Evolutionary conservation across 73 alveolate species (phyloP).

Genomic region (Symbiodinium natans): DNA sequence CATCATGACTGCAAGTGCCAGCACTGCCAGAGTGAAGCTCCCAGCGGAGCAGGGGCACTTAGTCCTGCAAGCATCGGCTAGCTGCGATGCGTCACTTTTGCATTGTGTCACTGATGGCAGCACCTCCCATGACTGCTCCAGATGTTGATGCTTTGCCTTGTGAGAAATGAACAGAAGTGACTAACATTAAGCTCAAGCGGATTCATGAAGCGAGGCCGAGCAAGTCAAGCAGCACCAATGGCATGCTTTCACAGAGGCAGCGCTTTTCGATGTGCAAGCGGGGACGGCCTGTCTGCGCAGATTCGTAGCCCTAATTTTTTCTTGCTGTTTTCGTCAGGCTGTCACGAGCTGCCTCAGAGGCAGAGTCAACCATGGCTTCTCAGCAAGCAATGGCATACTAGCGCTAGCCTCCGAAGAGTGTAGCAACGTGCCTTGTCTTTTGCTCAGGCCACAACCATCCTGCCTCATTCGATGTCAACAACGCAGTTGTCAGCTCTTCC

Average conservation of each 20-base stretch:
- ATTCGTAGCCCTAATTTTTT: too few species aligned
- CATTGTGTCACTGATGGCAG: not conserved
- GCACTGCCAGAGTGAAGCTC: conserved; percentile 1
- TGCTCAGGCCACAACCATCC: not conserved
- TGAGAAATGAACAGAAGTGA: too few species aligned
- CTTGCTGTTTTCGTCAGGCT: too few species aligned
- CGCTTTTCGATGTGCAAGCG: too few species aligned
- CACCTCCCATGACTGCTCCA: not conserved
- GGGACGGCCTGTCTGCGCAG: too few species aligned
- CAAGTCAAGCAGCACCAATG: conserved; percentile 78
- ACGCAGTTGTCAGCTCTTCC: not conserved
- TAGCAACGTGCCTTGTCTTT: too few species aligned
- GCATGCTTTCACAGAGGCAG: conserved; percentile 12
- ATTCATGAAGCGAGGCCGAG: conserved; percentile 33
- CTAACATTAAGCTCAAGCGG: too few species aligned
- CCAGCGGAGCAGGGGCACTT: not conserved
- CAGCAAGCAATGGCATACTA: too few species aligned
- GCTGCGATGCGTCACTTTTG: not conserved
- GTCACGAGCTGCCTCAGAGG: conserved; percentile 63
- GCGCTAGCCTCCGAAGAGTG: too few species aligned
- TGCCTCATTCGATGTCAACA: not conserved
- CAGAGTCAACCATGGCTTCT: conserved; percentile 47
- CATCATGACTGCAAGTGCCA: not conserved
- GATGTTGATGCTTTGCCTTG: not conserved
- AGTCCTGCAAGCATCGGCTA: not conserved